Conservation (phyloP, 805 yeast species). For the Candida bentonensis region DNA sequence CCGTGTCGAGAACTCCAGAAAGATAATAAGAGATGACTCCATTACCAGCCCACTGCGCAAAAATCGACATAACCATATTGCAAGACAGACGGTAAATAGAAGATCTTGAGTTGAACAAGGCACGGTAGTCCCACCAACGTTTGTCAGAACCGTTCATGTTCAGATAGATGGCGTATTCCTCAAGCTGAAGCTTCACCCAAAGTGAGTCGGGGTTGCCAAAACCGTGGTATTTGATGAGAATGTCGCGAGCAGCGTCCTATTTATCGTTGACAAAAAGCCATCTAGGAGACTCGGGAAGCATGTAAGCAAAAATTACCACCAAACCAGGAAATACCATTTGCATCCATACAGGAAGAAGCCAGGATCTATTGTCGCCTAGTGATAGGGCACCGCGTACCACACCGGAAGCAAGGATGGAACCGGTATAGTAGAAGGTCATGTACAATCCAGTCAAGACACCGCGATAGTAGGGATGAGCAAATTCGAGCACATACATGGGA, state of each 20-base stretch:
- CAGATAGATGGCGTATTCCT: conserved; percentile 9
- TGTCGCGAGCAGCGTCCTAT: conserved; percentile 8
- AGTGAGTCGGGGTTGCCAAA: conserved; percentile 3
- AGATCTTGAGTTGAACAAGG: conserved; percentile 8
- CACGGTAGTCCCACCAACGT: conserved; percentile 12
- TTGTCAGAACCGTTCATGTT: conserved; percentile 10
- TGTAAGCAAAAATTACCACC: conserved; percentile 4
- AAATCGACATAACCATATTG: conserved; percentile 6
- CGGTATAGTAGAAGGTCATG: conserved; percentile 8
- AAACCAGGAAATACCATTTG: conserved; percentile 11
- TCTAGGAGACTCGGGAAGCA: conserved; percentile 14
- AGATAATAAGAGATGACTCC: conserved; percentile 11
- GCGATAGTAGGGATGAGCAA: conserved; percentile 11
- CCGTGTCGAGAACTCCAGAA: conserved; percentile 2
- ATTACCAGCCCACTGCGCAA: conserved; percentile 8
- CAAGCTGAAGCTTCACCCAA: conserved; percentile 8
- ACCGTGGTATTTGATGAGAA: conserved; percentile 11
- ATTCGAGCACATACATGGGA: conserved; percentile 9
- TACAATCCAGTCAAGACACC: conserved; percentile 11
- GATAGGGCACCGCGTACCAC: conserved; percentile 8
- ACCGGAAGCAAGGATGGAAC: conserved; percentile 10
- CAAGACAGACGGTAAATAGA: conserved; percentile 10
- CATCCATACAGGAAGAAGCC: conserved; percentile 14
- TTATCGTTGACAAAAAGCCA: conserved; percentile 11
- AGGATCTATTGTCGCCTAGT: conserved; percentile 7